Base-by-base conservation (phyloP, 2,329 filamentous ascomycete species). In the Pseudogymnoascus sp. region DNA sequence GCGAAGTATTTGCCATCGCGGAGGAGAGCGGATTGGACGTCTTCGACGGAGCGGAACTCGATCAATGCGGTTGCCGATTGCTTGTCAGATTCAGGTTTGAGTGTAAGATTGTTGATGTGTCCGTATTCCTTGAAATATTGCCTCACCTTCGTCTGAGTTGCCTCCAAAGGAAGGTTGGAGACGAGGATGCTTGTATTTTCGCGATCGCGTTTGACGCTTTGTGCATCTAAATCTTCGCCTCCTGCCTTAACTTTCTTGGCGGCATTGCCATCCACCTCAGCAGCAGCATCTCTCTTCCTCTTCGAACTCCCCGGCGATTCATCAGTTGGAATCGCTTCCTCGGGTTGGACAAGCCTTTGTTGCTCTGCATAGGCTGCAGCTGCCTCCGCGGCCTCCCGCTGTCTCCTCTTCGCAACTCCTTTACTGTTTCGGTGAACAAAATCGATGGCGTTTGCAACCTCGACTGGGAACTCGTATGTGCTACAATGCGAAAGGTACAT, bases 91-190 rank as follows among this genome's bases (percentile, higher is more conserved):
- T 91, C 87, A 35, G 79, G 79, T 33, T 89, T 79, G 60, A 93
- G 78, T 49, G 85, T 88, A 33, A 97, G 78, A 65, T 87, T 88
- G 69, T 91, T 90, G 71, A 97, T 89, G 41, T 86, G 87, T 11
- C 95, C 95, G 69, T 93, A 96, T 65, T 93, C 91, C 71, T 88
- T 88, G 77, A 99, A 97, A 73, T 96, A 97, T 73, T 96, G 90
- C 63, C 89, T 86, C 12, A 97, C 77, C 69, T 88, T 88, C 11
- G 84, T 87, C 70, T 91, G 86, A 0, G 86, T 86, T 0, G 87
- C 83, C 61, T 88, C 83, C 3, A 73, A 69, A 1, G 95, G 92
- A 23, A 99, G 76, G 68, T 92, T 89, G 60, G 84, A 87, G 3
- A 96, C 87, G 61, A 96, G 84, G 58, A 97, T 82, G 0, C 90